Evolutionary conservation across 1,139 yeast species (phyloP).

Genomic region (Yamadazyma siamensis): DNA sequence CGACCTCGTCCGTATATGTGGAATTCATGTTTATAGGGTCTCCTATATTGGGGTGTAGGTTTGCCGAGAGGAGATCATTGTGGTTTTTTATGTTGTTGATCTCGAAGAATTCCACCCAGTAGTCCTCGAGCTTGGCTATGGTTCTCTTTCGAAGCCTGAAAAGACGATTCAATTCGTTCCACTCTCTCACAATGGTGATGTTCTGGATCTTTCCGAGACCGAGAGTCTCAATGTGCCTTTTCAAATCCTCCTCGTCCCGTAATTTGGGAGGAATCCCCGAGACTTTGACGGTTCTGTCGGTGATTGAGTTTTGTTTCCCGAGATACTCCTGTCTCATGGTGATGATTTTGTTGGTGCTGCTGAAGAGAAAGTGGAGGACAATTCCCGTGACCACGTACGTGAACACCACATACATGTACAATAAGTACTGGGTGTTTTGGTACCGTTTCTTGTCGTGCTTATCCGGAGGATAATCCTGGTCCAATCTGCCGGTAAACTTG

Average conservation of each 20-base stretch:
- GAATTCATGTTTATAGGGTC: constrained; percentile 22
- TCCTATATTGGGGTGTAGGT: constrained; percentile 27
- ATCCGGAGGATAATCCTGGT: constrained; percentile 48
- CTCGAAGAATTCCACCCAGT: constrained; percentile 74
- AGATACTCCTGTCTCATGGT: constrained; percentile 40
- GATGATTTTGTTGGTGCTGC: constrained; percentile 35
- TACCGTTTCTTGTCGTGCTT: constrained; percentile 22
- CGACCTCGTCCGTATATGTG: constrained; percentile 2
- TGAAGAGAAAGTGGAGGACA: constrained; percentile 30
- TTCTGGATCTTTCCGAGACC: constrained; percentile 79
- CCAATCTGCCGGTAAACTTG: constrained; percentile 66
- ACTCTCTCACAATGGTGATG: constrained; percentile 77
- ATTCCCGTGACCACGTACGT: constrained; percentile 41
- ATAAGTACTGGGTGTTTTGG: constrained; percentile 19
- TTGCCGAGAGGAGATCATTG: constrained; percentile 26
- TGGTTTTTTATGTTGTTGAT: constrained; percentile 27
- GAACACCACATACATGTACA: constrained; percentile 42
- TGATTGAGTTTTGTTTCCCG: constrained; percentile 42
- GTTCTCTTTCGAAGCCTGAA: constrained; percentile 57
- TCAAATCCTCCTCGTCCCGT: constrained; percentile 65
- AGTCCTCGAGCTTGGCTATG: constrained; percentile 58
- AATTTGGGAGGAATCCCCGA: constrained; percentile 67
- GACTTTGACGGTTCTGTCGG: constrained; percentile 44
- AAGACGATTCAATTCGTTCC: constrained; percentile 68
- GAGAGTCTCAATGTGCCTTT: constrained; percentile 69